A percentile compares a stretch with the other conserved stretches of the same genome.
These are phyloP conservation scores for Panicum virgatum DNA, from an alignment of 202 grass and related monocot genomes.

Conservation along the genomic window DNA sequence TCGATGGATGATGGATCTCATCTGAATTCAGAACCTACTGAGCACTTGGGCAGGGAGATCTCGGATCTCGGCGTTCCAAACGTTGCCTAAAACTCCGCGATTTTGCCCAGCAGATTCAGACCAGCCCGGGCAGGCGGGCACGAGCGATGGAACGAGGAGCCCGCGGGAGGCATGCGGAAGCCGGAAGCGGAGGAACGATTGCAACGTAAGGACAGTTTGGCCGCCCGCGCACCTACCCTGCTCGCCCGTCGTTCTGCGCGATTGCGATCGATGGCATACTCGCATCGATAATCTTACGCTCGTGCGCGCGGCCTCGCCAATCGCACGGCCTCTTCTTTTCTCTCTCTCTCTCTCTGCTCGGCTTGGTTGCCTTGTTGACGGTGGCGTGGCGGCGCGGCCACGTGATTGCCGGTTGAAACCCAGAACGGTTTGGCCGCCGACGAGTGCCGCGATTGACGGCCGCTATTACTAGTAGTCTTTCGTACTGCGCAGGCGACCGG, in stretches of 20 bases:
- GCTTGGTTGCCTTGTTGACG: background rate
- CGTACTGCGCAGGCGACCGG: background rate
- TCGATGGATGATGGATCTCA: too few relatives aligned
- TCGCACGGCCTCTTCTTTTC: background rate
- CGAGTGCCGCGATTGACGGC: conserved; percentile 33
- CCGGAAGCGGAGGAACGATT: background rate
- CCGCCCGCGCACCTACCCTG: conserved; percentile 4
- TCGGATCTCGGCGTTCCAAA: background rate
- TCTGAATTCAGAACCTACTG: background rate
- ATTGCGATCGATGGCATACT: background rate
- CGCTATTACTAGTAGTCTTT: background rate
- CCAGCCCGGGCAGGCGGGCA: background rate
- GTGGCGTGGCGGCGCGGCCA: background rate
- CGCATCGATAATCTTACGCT: background rate
- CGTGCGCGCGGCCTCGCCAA: background rate
- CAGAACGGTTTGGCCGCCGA: background rate
- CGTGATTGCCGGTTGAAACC: background rate
- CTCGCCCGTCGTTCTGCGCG: background rate
- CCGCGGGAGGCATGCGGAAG: too few relatives aligned
- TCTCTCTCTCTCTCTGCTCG: background rate
- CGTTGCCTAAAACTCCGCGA: background rate
- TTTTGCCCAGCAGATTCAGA: background rate
- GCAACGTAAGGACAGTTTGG: conserved; percentile 20
- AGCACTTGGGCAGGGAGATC: background rate
- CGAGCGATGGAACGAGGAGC: too few relatives aligned